These are phyloP conservation scores for Perkinsus marinus DNA, from an alignment of 169 alveolate species.

Conservation along the genomic window DNA sequence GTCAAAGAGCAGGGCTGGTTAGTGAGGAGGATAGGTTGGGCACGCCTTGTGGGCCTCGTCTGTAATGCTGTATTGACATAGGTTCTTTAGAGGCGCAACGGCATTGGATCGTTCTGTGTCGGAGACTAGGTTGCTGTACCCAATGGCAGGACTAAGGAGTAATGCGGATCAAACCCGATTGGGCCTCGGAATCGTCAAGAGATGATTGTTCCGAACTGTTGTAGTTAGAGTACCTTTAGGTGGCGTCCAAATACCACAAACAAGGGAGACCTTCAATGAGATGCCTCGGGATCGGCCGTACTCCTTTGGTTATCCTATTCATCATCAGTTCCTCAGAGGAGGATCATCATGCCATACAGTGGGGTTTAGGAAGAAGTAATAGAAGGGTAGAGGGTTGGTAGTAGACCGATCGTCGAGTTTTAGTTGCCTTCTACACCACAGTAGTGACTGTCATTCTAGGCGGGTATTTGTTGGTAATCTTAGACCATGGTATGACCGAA, in stretches of 20 bases:
- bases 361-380: not conserved
- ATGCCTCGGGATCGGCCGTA: not conserved
- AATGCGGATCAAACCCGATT: too few species aligned
- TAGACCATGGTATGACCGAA: not conserved
- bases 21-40: not conserved
- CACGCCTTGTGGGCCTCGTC: not conserved
- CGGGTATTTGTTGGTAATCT: not conserved
- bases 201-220: too few species aligned
- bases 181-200: too few species aligned
- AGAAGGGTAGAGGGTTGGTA: too few species aligned
- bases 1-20: not conserved
- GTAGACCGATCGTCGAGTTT: not conserved
- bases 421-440: not conserved
- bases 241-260: not conserved
- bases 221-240: not conserved
- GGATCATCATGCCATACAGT: not conserved
- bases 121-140: not conserved
- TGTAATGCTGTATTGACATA: not conserved
- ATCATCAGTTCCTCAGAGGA: not conserved
- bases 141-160: not conserved
- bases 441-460: not conserved
- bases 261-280: not conserved
- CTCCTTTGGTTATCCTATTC: not conserved
- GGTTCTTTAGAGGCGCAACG: not conserved
- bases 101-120: not conserved